Percentiles rank a stretch among this genome's conserved stretches.
Conservation (phyloP, 1,284 basidiomycete species). For the Tremellales sp. region DNA sequence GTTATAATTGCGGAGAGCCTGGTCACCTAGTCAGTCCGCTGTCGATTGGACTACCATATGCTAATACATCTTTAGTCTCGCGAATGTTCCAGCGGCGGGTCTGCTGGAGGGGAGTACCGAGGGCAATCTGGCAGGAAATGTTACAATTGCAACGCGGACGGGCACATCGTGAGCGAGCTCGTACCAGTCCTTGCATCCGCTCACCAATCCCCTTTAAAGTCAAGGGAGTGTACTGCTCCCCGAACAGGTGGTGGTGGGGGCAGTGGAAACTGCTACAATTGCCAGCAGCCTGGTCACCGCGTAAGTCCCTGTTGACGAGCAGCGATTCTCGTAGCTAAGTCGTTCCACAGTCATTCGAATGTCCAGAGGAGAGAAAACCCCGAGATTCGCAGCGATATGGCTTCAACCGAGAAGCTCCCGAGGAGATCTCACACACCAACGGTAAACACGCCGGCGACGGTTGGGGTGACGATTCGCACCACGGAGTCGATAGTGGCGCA, state of each 20-base stretch:
- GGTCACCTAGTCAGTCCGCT: slow-evolving; percentile 15
- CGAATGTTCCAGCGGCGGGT: slow-evolving; percentile 15
- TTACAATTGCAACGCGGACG: slow-evolving; percentile 19
- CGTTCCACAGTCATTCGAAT: too few species aligned
- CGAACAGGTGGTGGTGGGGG: slow-evolving; percentile 6
- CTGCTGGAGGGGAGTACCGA: slow-evolving; percentile 3
- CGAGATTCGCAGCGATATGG: too few species aligned
- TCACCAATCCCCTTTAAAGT: too few species aligned
- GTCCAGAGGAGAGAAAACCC: too few species aligned
- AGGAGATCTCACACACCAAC: too few species aligned
- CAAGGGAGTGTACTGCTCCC: neutral
- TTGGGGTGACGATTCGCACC: too few species aligned
- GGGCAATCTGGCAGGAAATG: slow-evolving; percentile 10
- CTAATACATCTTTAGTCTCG: slow-evolving; percentile 7
- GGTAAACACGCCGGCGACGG: too few species aligned
- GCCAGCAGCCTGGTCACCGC: slow-evolving; percentile 14
- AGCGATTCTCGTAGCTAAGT: too few species aligned
- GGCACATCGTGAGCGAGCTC: slow-evolving; percentile 14
- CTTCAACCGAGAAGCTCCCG: too few species aligned
- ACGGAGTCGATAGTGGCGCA: too few species aligned
- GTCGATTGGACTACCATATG: neutral
- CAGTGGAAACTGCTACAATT: slow-evolving; percentile 13
- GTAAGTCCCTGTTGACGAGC: slow-evolving; percentile 8
- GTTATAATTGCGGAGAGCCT: slow-evolving; percentile 13
- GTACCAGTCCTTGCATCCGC: neutral